phyloP scores from a whole-genome alignment of 1,139 yeast species.

The Hanseniaspora sp. region DNA sequence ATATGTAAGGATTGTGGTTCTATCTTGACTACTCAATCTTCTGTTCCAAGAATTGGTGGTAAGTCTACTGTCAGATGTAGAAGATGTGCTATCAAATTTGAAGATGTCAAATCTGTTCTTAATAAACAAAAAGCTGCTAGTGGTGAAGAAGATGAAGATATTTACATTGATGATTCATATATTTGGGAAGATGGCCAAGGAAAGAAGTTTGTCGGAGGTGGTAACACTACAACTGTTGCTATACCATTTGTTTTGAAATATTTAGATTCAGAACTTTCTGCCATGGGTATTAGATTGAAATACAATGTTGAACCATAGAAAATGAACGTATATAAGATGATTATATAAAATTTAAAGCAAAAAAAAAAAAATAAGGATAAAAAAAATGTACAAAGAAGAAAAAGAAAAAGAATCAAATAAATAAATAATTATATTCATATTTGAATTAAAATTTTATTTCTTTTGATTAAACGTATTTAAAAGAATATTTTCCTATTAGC shows the following conservation, averaged over 20 bases:
- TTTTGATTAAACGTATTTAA: too few relatives aligned
- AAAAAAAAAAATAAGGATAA: neutral
- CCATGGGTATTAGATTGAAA: slow-evolving; percentile 93
- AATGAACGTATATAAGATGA: neutral
- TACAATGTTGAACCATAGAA: slow-evolving; percentile 65
- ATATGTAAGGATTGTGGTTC: slow-evolving; percentile 92
- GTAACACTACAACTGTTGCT: slow-evolving; percentile 83
- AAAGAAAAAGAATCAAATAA: too few relatives aligned
- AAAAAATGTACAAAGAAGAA: neutral
- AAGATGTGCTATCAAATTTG: slow-evolving; percentile 68
- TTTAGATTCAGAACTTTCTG: slow-evolving; percentile 87
- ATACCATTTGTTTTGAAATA: slow-evolving; percentile 94
- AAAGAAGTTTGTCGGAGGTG: slow-evolving; percentile 81
- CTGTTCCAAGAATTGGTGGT: slow-evolving; percentile 85
- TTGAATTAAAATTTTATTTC: too few relatives aligned
- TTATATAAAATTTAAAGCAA: neutral
- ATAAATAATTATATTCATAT: too few relatives aligned
- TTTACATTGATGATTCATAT: slow-evolving; percentile 57
- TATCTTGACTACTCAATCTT: slow-evolving; percentile 71
- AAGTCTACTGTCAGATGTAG: slow-evolving; percentile 75
- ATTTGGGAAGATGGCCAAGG: slow-evolving; percentile 98
- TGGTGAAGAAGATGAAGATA: slow-evolving; percentile 25
- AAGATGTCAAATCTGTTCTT: slow-evolving; percentile 32
- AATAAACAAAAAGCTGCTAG: slow-evolving; percentile 31
- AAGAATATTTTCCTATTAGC: too few relatives aligned